A percentile compares a stretch with the other conserved stretches of the same genome.
Evolutionary conservation across 495 filamentous ascomycete genomes (phyloP).

Genomic region (Aspergillus ostianus): DNA sequence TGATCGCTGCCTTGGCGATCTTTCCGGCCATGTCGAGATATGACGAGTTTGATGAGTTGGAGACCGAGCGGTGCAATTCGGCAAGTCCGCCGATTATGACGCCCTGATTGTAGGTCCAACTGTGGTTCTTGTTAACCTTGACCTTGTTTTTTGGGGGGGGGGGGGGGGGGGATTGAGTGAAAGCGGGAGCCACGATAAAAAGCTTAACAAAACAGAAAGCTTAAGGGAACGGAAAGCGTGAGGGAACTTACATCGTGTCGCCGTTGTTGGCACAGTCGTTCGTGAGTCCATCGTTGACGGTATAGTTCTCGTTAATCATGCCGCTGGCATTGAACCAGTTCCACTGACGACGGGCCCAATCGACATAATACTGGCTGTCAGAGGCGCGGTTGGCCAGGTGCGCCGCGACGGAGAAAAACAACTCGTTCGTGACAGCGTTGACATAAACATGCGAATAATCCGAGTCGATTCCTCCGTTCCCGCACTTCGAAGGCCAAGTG

Average conservation of each 20-base stretch:
- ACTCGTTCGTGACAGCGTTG: slow-evolving; percentile 74
- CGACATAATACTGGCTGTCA: slow-evolving; percentile 47
- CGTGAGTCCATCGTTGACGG: slow-evolving; percentile 71
- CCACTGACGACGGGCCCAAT: slow-evolving; percentile 59
- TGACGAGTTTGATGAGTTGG: slow-evolving; percentile 33
- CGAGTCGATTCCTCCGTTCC: slow-evolving; percentile 65
- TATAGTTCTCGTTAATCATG: slow-evolving; percentile 62
- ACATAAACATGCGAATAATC: slow-evolving; percentile 58
- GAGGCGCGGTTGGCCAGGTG: slow-evolving; percentile 67
- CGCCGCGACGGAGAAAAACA: slow-evolving; percentile 67
- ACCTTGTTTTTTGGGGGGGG: neutral
- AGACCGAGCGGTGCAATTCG: slow-evolving; percentile 59
- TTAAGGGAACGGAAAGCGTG: too few species aligned
- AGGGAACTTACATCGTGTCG: slow-evolving; percentile 38
- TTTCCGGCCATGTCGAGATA: slow-evolving; percentile 54
- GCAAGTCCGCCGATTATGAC: slow-evolving; percentile 71
- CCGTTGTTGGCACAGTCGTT: slow-evolving; percentile 64
- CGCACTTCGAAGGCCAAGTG: slow-evolving; percentile 47
- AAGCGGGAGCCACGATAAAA: too few species aligned
- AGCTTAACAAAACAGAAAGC: too few species aligned
- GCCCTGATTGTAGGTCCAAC: slow-evolving; percentile 80
- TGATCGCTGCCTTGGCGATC: slow-evolving; percentile 67
- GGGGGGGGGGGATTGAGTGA: too few species aligned
- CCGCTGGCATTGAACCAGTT: slow-evolving; percentile 65
- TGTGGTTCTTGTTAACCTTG: slow-evolving; percentile 3